Conservation (phyloP, 805 yeast species). For the Clavispora fructus region DNA sequence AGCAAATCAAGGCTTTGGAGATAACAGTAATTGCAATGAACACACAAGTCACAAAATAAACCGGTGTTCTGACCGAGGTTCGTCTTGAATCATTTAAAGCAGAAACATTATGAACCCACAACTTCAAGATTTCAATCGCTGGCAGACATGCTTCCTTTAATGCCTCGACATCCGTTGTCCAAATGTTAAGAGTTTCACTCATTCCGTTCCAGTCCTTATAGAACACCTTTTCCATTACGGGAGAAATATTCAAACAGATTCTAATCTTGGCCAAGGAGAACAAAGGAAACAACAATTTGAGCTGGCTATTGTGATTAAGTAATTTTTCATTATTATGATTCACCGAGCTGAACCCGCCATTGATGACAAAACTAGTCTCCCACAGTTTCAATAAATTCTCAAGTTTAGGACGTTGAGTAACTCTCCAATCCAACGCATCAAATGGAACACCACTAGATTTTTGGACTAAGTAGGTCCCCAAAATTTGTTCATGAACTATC, state of each 20-base stretch:
- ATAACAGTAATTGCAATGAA: constrained; percentile 58
- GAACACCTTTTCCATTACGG: constrained; percentile 57
- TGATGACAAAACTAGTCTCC: constrained; percentile 59
- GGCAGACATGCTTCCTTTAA: constrained; percentile 58
- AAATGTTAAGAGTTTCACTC: constrained; percentile 46
- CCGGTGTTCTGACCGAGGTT: constrained; percentile 69
- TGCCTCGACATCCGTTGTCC: constrained; percentile 53
- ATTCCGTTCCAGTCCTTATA: constrained; percentile 63
- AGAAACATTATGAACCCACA: constrained; percentile 72
- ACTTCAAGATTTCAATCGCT: constrained; percentile 53
- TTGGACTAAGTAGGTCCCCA: constrained; percentile 17
- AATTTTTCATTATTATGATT: constrained; percentile 45
- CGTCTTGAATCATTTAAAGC: constrained; percentile 59
- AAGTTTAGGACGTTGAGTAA: constrained; percentile 54
- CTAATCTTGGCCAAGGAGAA: constrained; percentile 63
- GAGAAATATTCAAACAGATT: constrained; percentile 55
- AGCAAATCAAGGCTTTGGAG: constrained; percentile 53
- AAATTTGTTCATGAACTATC: constrained; percentile 64
- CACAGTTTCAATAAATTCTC: constrained; percentile 57
- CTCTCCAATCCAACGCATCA: constrained; percentile 59
- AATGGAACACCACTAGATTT: constrained; percentile 23
- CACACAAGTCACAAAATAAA: constrained; percentile 66
- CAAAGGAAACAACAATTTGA: constrained; percentile 63
- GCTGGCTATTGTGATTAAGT: constrained; percentile 48
- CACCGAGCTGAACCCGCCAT: constrained; percentile 58